Conservation (phyloP, 2,329 filamentous ascomycete species). For the Pseudogymnoascus sp. region DNA sequence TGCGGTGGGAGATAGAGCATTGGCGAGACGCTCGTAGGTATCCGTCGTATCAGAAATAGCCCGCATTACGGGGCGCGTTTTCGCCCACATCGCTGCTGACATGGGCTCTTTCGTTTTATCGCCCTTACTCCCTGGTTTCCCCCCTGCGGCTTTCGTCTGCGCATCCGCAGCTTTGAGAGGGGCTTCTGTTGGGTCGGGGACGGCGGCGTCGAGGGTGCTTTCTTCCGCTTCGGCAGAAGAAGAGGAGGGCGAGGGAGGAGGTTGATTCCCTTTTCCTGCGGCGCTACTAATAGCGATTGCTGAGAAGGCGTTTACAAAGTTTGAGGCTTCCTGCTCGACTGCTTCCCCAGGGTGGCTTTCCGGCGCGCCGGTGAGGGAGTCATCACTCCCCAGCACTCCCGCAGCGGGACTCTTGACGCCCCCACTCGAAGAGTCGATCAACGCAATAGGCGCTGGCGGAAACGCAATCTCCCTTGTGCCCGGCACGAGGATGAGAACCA, state of each 20-base stretch:
- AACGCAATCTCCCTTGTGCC: slow-evolving; percentile 56
- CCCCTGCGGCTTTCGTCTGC: slow-evolving; percentile 42
- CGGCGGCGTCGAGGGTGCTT: slow-evolving; percentile 37
- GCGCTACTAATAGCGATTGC: slow-evolving; percentile 66
- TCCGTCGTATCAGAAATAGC: slow-evolving; percentile 50
- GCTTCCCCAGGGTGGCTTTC: slow-evolving; percentile 79
- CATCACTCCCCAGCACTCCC: slow-evolving; percentile 65
- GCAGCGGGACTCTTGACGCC: slow-evolving; percentile 69
- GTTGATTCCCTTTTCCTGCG: slow-evolving; percentile 63
- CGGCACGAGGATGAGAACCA: slow-evolving; percentile 59
- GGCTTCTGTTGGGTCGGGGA: slow-evolving; percentile 52
- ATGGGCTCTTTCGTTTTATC: slow-evolving; percentile 76
- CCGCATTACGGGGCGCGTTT: slow-evolving; percentile 67
- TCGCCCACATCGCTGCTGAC: slow-evolving; percentile 66
- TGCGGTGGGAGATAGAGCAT: slow-evolving; percentile 53
- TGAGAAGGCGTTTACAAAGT: slow-evolving; percentile 67
- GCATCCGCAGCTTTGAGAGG: slow-evolving; percentile 46
- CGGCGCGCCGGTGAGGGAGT: slow-evolving; percentile 71
- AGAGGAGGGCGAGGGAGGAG: neutral
- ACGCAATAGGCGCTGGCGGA: slow-evolving; percentile 65
- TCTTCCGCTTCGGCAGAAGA: slow-evolving; percentile 32
- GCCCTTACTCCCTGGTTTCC: slow-evolving; percentile 40
- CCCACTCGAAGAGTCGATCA: slow-evolving; percentile 61
- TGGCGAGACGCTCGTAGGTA: slow-evolving; percentile 54
- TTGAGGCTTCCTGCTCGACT: slow-evolving; percentile 73